phyloP scores from a whole-genome alignment of 306 rosid genomes.

The Cicer chorassanicum region DNA sequence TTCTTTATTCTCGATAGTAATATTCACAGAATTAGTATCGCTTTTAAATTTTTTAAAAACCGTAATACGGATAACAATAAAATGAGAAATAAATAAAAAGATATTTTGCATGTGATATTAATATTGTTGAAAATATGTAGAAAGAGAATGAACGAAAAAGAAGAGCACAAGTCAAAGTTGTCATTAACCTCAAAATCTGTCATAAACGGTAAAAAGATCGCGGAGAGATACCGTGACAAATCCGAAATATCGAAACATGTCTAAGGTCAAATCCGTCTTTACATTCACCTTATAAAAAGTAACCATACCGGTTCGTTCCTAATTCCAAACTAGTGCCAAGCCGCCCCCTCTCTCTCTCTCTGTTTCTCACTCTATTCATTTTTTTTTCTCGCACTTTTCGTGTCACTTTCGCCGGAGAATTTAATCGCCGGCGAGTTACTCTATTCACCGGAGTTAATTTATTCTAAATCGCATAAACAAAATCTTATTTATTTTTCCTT shows the following conservation, averaged over 20 bases:
- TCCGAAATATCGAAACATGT: constrained; percentile 34
- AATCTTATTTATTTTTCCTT: not conserved
- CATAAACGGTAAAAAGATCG: constrained; percentile 61
- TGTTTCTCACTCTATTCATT: not conserved
- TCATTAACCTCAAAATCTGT: constrained; percentile 57
- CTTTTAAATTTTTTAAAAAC: constrained; percentile 16
- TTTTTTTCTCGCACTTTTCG: constrained; percentile 43
- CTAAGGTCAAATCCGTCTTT: constrained; percentile 54
- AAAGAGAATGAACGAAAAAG: constrained; percentile 13
- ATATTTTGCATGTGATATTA: constrained; percentile 32
- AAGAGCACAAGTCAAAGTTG: constrained; percentile 53
- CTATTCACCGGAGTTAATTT: not conserved
- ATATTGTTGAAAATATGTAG: not conserved
- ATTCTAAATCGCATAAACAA: not conserved
- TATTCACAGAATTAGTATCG: not conserved
- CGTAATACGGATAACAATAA: not conserved
- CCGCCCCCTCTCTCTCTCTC: constrained; percentile 44
- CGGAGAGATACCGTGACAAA: constrained; percentile 51
- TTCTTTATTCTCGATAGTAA: not conserved
- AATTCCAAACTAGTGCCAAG: constrained; percentile 45
- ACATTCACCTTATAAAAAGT: constrained; percentile 45
- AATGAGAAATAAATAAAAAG: not conserved
- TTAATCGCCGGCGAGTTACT: constrained; percentile 12
- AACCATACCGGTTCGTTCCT: constrained; percentile 52
- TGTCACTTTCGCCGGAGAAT: constrained; percentile 49